Conservation (phyloP, 352 stramenopile genomes). For the Globisporangium ultimum region DNA sequence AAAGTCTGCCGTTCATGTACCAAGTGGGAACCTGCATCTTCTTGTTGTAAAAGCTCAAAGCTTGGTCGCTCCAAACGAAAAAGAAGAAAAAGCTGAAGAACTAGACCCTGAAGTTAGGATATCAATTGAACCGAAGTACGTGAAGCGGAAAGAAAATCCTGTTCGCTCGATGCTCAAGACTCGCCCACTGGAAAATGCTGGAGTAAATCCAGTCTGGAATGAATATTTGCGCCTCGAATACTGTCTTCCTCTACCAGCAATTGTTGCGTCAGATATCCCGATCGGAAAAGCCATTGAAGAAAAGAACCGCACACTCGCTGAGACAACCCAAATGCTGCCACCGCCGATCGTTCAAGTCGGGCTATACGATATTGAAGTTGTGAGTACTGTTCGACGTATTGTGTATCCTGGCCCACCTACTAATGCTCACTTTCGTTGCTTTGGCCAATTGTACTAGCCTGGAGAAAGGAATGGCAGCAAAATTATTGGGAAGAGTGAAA, state of each 20-base stretch:
- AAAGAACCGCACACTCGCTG: neutral
- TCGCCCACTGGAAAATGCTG: slow-evolving; percentile 39
- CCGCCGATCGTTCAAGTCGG: slow-evolving; percentile 38
- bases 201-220: slow-evolving; percentile 34
- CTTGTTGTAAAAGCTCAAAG: no score
- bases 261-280: neutral
- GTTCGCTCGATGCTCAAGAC: slow-evolving; percentile 50
- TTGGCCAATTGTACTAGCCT: slow-evolving; percentile 20
- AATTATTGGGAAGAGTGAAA: slow-evolving; percentile 34
- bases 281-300: slow-evolving; percentile 9
- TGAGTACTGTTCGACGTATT: slow-evolving; percentile 17
- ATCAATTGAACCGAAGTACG: slow-evolving; percentile 48
- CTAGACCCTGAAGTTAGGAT: no score
- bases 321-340: slow-evolving; percentile 14
- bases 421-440: no score
- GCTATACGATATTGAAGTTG: slow-evolving; percentile 52
- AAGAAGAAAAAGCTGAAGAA: no score
- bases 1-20: no score
- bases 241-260: slow-evolving; percentile 14
- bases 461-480: slow-evolving; percentile 34
- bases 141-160: slow-evolving; percentile 48
- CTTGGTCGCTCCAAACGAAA: no score
- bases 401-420: no score
- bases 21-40: no score
- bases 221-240: slow-evolving; percentile 54